These are phyloP conservation scores for Microsporum audouinii DNA, from an alignment of 2,329 filamentous ascomycete species.

Conservation along the genomic window DNA sequence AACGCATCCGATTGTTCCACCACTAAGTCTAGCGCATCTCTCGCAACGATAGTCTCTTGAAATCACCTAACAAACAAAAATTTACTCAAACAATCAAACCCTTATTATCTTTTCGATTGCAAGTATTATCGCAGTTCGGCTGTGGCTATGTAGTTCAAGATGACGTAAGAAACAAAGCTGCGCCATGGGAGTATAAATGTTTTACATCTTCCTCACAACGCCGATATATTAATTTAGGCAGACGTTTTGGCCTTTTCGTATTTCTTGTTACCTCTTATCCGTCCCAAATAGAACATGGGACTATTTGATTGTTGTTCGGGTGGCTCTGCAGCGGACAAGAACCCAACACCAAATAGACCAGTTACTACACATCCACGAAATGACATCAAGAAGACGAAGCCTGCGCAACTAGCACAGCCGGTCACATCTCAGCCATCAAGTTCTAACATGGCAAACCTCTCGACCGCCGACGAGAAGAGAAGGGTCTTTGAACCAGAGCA, in stretches of 20 bases:
- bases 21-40: conserved; percentile 47
- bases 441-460: background rate
- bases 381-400: background rate
- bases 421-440: background rate
- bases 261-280: background rate
- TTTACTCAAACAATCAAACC: too few relatives aligned
- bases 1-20: conserved; percentile 88
- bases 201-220: too few relatives aligned
- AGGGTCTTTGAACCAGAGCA: background rate
- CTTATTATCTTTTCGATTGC: too few relatives aligned
- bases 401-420: background rate
- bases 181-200: too few relatives aligned
- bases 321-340: background rate
- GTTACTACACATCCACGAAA: background rate
- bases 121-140: too few relatives aligned
- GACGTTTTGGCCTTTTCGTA: too few relatives aligned
- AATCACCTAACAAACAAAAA: too few relatives aligned
- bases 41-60: background rate
- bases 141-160: too few relatives aligned
- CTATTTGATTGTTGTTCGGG: background rate
- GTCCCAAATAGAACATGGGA: background rate
- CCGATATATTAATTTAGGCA: too few relatives aligned
- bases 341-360: background rate
- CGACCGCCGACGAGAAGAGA: background rate
- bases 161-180: too few relatives aligned